Evolutionary conservation across 1,139 yeast species (phyloP), one percentile per base, ranked within the genome.

Genomic region (Geotrichum citri-aurantii): DNA sequence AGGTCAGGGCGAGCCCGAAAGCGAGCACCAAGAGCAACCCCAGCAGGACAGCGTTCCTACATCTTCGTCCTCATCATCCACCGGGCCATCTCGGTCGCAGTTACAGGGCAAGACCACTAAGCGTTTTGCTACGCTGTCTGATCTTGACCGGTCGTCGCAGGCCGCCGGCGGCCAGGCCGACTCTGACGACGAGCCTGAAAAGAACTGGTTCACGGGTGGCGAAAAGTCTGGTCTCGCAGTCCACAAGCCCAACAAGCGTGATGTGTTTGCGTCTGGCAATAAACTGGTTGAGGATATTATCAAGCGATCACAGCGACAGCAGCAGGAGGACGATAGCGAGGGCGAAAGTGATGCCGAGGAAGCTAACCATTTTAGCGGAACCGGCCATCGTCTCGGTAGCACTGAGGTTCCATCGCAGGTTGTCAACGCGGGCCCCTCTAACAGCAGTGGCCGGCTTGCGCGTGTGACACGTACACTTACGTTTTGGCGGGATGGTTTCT

Each of bases 401-500:
- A 80, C 71, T 48, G 62, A 60, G 33, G 63, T 55, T 7, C 78
- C 51, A 71, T 54, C 58, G 6, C 50, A 46, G 31, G 56, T 51
- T 19, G 54, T 52, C 1, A 58, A 47, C 21, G 48, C 50, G 31
- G 55, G 50, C n/a, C 31, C 31, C 40, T 48, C 26, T 17, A n/a
- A 8, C 19, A 26, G 14, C 48, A 54, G 37, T 55, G 47, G 31
- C 55, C 59, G 26, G 63, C 57, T 48, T 52, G 29, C 61, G 21
- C 49, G 62, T 47, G 74, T 71, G n/a, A 61, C 65, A 19, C 81
- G 62, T 78, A 86, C 86, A 56, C 86, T 95, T 63, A 90, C 96
- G 0, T 93, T 93, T 71, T 93, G 99, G 99, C 85, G 85, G 66
- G 95, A 93, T 69, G 99, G 99, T 1, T 93, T 95, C 74, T 89